Conservation (phyloP, 2,329 filamentous ascomycete species). For the Dichotomopilus funicola region DNA sequence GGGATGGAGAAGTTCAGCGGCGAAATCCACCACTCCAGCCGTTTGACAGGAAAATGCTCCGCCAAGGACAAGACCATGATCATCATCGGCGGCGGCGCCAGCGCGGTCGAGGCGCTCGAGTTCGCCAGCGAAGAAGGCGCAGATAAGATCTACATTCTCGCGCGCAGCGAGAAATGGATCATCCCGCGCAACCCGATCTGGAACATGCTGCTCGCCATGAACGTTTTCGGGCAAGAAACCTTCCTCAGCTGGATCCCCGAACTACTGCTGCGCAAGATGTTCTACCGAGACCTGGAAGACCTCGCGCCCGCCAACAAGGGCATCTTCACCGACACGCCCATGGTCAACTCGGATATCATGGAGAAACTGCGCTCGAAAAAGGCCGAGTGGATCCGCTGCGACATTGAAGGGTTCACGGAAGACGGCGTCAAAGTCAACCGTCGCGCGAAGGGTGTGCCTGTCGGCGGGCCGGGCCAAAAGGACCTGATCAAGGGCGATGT, state of each 20-base stretch:
- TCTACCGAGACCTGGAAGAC: conserved; percentile 74
- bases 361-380: conserved; percentile 64
- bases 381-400: conserved; percentile 74
- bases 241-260: conserved; percentile 73
- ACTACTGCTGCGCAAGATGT: conserved; percentile 64
- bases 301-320: conserved; percentile 64
- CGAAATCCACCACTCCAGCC: conserved; percentile 65
- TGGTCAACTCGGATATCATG: conserved; percentile 81
- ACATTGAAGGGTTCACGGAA: conserved; percentile 61
- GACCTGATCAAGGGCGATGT: conserved; percentile 65
- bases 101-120: conserved; percentile 75
- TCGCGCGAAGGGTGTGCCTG: conserved; percentile 64
- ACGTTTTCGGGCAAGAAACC: conserved; percentile 74
- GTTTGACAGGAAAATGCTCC: conserved; percentile 52
- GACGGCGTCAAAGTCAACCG: conserved; percentile 65
- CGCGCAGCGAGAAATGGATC: conserved; percentile 79
- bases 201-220: conserved; percentile 66
- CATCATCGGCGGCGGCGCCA: conserved; percentile 73
- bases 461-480: conserved; percentile 65
- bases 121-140: conserved; percentile 65
- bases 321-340: conserved; percentile 77
- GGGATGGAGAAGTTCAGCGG: conserved; percentile 69
- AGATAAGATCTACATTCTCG: conserved; percentile 62
- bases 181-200: conserved; percentile 74
- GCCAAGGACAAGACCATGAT: conserved; percentile 69